These are phyloP conservation scores for Alternaria sp. DNA, from an alignment of 2,329 filamentous ascomycete species.

Conservation along the genomic window DNA sequence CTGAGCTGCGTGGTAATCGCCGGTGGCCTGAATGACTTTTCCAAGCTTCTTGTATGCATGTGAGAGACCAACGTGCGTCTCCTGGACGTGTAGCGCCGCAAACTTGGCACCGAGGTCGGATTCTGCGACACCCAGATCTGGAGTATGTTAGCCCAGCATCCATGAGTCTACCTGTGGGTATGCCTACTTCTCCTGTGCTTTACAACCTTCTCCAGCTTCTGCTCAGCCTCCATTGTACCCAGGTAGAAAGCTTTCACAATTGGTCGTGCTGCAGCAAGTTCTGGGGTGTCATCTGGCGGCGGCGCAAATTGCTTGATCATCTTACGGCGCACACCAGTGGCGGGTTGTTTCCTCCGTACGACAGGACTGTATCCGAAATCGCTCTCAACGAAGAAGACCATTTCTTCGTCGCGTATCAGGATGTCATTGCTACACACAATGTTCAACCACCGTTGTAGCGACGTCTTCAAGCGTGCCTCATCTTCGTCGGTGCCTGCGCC, in stretches of 20 bases:
- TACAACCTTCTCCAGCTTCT: constrained; percentile 94
- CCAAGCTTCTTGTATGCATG: constrained; percentile 95
- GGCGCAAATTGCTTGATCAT: constrained; percentile 98
- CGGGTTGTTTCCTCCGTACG: constrained; percentile 93
- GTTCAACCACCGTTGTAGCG: constrained; percentile 95
- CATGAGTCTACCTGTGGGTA: background rate
- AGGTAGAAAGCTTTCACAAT: constrained; percentile 96
- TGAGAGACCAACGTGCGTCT: constrained; percentile 85
- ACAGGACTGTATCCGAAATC: constrained; percentile 98
- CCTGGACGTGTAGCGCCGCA: constrained; percentile 84
- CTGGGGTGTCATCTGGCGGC: constrained; percentile 94
- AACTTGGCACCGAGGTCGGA: constrained; percentile 93
- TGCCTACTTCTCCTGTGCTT: constrained; percentile 83
- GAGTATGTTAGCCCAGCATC: constrained; percentile 37
- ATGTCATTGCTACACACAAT: constrained; percentile 91
- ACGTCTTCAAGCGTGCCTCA: constrained; percentile 84
- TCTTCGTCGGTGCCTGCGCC: constrained; percentile 97
- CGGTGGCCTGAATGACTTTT: constrained; percentile 89
- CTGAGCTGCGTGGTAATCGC: constrained; percentile 95
- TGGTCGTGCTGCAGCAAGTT: constrained; percentile 87
- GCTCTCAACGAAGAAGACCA: constrained; percentile 98
- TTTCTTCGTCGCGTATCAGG: constrained; percentile 93
- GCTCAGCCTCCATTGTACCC: constrained; percentile 93
- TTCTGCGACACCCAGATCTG: constrained; percentile 89
- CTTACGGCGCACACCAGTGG: constrained; percentile 92